Conservation (phyloP, 345 rosid genomes). For the Cardamine chenopodiifolia region DNA sequence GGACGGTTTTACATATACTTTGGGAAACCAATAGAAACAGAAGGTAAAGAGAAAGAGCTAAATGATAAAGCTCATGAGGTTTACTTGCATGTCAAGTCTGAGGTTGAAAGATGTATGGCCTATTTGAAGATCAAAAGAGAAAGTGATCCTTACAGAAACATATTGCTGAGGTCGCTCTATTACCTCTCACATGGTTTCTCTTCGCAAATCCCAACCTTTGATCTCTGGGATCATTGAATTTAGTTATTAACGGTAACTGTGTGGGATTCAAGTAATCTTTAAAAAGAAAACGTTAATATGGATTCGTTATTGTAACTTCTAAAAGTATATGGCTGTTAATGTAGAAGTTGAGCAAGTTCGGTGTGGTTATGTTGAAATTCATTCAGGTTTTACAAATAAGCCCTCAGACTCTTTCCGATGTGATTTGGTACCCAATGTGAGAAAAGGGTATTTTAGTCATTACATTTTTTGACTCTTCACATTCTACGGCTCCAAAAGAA, state of each 20-base stretch:
- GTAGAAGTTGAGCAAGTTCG: too few species aligned
- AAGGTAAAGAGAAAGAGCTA: slow-evolving; percentile 55
- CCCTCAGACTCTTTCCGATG: too few species aligned
- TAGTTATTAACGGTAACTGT: not conserved
- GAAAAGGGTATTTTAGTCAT: too few species aligned
- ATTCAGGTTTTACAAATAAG: too few species aligned
- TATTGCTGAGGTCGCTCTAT: slow-evolving; percentile 51
- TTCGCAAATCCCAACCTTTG: slow-evolving; percentile 60
- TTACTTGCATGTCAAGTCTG: slow-evolving; percentile 56
- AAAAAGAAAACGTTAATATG: not conserved
- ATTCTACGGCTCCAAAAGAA: too few species aligned
- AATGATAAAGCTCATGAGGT: slow-evolving; percentile 53
- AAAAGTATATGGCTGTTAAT: not conserved
- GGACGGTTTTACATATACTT: slow-evolving; percentile 69
- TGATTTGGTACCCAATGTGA: too few species aligned
- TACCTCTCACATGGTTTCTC: slow-evolving; percentile 49
- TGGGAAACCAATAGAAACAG: slow-evolving; percentile 75
- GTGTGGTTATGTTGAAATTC: too few species aligned
- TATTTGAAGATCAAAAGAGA: slow-evolving; percentile 61
- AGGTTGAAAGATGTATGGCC: slow-evolving; percentile 57
- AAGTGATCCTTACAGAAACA: slow-evolving; percentile 61
- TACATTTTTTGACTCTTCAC: too few species aligned
- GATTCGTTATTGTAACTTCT: not conserved
- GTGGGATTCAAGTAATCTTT: not conserved
- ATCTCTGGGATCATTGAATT: slow-evolving; percentile 39